These are phyloP conservation scores for Arachis stenosperma DNA, from an alignment of 306 rosid species.

Conservation along the genomic window DNA sequence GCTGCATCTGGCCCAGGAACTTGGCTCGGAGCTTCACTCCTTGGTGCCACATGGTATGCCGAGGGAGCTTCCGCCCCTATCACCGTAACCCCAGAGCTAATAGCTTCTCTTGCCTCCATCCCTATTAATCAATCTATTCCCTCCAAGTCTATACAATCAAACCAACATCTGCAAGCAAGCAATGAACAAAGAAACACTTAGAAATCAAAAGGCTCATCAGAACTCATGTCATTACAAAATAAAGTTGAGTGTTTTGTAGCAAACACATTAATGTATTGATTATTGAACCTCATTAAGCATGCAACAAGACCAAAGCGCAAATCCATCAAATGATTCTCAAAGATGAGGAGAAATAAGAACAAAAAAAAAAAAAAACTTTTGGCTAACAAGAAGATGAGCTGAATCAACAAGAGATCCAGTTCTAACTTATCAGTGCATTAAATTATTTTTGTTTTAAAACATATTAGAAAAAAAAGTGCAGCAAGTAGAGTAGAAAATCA, in stretches of 20 bases:
- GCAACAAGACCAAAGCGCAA: constrained; percentile 34
- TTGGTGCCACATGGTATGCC: constrained; percentile 77
- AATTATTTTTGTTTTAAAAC: background rate
- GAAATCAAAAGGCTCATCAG: background rate
- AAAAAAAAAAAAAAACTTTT: constrained; percentile 15
- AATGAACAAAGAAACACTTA: constrained; percentile 5
- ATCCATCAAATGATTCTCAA: constrained; percentile 29
- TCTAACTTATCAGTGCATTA: constrained; percentile 13
- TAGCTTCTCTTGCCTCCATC: constrained; percentile 78
- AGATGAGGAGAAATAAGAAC: constrained; percentile 3
- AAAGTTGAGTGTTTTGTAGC: background rate
- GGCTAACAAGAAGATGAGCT: constrained; percentile 17
- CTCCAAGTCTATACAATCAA: constrained; percentile 33
- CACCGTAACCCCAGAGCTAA: constrained; percentile 72
- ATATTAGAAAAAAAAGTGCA: background rate
- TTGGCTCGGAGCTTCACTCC: constrained; percentile 59
- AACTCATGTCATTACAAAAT: background rate
- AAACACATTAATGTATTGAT: constrained; percentile 12
- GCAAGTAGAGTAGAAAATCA: constrained; percentile 18
- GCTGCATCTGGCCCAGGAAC: constrained; percentile 32
- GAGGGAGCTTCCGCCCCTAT: constrained; percentile 88
- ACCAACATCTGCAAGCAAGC: constrained; percentile 51
- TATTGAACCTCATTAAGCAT: constrained; percentile 34
- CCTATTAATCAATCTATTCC: constrained; percentile 33
- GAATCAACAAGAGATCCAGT: constrained; percentile 38